Evolutionary conservation across 139 green algal species (phyloP), one percentile per base, ranked within the genome.

Genomic region (Haematococcus lacustris): DNA sequence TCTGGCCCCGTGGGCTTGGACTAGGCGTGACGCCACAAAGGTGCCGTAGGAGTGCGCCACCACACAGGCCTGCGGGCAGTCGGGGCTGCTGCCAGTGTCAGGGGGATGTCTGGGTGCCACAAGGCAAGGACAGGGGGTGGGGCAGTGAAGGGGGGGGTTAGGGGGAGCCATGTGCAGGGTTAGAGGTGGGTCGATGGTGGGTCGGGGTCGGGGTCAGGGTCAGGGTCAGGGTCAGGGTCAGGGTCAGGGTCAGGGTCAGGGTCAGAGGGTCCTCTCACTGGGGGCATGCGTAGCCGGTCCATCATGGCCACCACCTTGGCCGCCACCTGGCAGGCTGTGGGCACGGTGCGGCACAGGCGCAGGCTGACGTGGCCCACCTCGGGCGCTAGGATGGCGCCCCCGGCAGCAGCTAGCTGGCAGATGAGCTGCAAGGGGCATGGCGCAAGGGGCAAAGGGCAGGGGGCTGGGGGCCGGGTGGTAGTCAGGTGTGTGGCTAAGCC

Each of bases 1-100:
- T 25, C 76, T 66, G 1, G 51, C 37, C 21, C 28, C 64, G 57
- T 87, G 73, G 30, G 64, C 33, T 32, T 74, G 74, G 13, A 68
- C 71, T 30, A 89, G 68, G 37, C 71, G 72, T 51, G 70, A 79
- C 6, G 81, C 81, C 30, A 87, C 76, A 73, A 89, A 86, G 1
- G 84, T 89, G 66, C 84, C 84, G 65, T 87, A 89, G 35, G 50
- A 76, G 65, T 86, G 80, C 0, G 69, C 73, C 65, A 86, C 71
- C 51, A 86, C 68, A 32, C 71, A 74, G 23, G 59, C 66, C 63
- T 71, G 65, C 23, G 39, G 25, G 57, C 13, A 4, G 32, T n/a
- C 51, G 32, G 13, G 25, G 6, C 5, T 4, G 51, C 51, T 35
- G 3, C 3, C 13, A 13, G 51, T 13, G 13, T 25, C 51, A 62